Conservation (phyloP, 2,329 filamentous ascomycete genomes). For the Fusarium succisae region DNA sequence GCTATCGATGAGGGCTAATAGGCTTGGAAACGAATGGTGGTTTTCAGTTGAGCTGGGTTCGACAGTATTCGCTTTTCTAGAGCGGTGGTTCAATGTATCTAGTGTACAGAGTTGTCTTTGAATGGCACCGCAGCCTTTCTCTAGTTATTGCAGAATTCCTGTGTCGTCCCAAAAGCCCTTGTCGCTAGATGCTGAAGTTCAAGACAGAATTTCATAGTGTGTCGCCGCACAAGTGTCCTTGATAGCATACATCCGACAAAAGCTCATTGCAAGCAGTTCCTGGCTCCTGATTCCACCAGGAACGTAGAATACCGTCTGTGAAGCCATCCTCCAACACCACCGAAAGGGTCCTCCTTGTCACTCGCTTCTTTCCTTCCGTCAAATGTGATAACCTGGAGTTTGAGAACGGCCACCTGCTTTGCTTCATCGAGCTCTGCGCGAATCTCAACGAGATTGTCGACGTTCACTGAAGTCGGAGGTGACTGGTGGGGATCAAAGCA, state of each 20-base stretch:
- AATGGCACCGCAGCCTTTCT: too few relatives aligned
- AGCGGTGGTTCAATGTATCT: too few relatives aligned
- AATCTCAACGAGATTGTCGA: slow-evolving; percentile 33
- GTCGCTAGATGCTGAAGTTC: too few relatives aligned
- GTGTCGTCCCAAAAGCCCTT: accelerated
- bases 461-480: not conserved
- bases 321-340: slow-evolving; percentile 29
- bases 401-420: not conserved
- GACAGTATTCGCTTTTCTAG: too few relatives aligned
- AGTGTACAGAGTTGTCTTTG: too few relatives aligned
- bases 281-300: slow-evolving; percentile 34
- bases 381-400: slow-evolving; percentile 21
- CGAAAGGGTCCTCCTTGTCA: slow-evolving; percentile 22
- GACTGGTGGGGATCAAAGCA: slow-evolving; percentile 26
- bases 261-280: slow-evolving; percentile 6
- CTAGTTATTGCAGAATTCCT: accelerated
- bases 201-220: accelerated
- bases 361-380: slow-evolving; percentile 23
- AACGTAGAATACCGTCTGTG: slow-evolving; percentile 27
- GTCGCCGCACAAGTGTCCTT: too few relatives aligned
- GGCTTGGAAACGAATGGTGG: too few relatives aligned
- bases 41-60: too few relatives aligned
- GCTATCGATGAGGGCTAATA: not conserved
- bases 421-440: not conserved
- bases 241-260: not conserved